Percentiles rank a stretch among this genome's conserved stretches.
Evolutionary conservation across 2,329 filamentous ascomycete genomes (phyloP).

Genomic region (Penicillium sp.): DNA sequence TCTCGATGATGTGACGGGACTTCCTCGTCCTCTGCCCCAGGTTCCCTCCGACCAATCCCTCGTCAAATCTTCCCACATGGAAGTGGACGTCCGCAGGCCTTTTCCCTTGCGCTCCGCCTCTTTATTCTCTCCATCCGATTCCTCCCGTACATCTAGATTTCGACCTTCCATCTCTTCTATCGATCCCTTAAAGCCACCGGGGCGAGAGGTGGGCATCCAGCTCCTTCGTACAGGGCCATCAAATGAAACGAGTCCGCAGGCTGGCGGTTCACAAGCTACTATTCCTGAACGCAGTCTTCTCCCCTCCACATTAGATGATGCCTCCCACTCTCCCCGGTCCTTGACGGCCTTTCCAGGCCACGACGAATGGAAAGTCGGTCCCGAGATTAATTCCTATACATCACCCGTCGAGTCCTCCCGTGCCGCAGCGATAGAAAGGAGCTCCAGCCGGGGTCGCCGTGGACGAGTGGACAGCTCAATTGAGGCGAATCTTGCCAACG

Average conservation of each 20-base stretch:
- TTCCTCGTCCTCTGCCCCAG: constrained; percentile 27
- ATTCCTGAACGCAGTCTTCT: constrained; percentile 23
- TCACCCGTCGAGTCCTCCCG: constrained; percentile 20
- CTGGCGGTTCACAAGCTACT: constrained; percentile 15
- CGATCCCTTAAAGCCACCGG: constrained; percentile 21
- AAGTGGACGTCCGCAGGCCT: constrained; percentile 34
- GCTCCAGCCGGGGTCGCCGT: constrained; percentile 41
- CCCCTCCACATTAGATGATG: constrained; percentile 28
- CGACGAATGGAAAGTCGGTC: constrained; percentile 13
- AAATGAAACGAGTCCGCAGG: constrained; percentile 22
- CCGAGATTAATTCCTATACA: constrained; percentile 21
- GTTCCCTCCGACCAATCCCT: constrained; percentile 25
- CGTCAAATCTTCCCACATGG: constrained; percentile 33
- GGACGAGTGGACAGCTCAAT: constrained; percentile 56
- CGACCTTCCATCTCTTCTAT: constrained; percentile 25
- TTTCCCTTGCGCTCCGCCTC: constrained; percentile 27
- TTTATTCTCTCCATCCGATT: constrained; percentile 22
- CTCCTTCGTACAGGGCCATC: constrained; percentile 19
- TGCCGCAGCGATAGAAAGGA: constrained; percentile 30
- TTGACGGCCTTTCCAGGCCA: constrained; percentile 20
- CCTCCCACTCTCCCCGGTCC: constrained; percentile 17
- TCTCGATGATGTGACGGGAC: constrained; percentile 29
- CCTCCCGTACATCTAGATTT: constrained; percentile 23
- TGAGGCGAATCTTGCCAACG: constrained; percentile 56
- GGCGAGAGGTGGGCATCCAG: constrained; percentile 18